A percentile compares a stretch with the other conserved stretches of the same genome.
These are phyloP conservation scores for Hirsutella minnesotensis DNA, from an alignment of 2,329 filamentous ascomycete genomes.

Conservation along the genomic window DNA sequence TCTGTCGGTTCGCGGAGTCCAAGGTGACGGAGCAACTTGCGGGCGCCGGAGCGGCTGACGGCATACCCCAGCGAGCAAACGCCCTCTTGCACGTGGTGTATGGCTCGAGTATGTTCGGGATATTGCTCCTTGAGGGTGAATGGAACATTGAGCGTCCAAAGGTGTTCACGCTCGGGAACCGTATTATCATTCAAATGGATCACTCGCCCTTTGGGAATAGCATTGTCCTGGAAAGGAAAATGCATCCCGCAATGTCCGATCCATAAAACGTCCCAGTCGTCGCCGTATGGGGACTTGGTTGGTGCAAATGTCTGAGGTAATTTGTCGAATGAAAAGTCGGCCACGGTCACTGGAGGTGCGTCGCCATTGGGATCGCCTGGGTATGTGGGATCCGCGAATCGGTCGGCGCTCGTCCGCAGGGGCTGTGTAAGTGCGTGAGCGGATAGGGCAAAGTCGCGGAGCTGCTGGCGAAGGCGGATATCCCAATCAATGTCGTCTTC, in stretches of 20 bases:
- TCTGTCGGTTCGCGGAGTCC: conserved; percentile 27
- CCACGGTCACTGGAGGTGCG: background rate
- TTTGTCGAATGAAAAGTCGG: no score
- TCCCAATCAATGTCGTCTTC: conserved; percentile 51
- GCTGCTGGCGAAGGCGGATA: conserved; percentile 33
- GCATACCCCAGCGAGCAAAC: conserved; percentile 32
- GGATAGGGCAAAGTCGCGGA: conserved; percentile 27
- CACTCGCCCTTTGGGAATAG: conserved; percentile 9
- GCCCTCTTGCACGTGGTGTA: conserved; percentile 27
- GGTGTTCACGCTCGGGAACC: conserved; percentile 19
- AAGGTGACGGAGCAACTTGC: conserved; percentile 28
- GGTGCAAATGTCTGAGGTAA: no score
- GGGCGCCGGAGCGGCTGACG: conserved; percentile 30
- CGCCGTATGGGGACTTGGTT: no score
- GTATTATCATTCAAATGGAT: conserved; percentile 17
- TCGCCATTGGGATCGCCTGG: conserved; percentile 2
- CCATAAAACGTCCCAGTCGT: no score
- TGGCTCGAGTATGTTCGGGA: conserved; percentile 29
- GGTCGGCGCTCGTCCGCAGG: conserved; percentile 1
- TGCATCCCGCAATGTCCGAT: conserved; percentile 9
- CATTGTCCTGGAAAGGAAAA: conserved; percentile 11
- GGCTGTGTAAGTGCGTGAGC: conserved; percentile 23
- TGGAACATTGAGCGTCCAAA: conserved; percentile 21
- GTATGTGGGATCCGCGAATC: conserved; percentile 15
- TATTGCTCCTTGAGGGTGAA: conserved; percentile 21